Conservation (phyloP, 495 filamentous ascomycete genomes). For the Xylaria grammica region DNA sequence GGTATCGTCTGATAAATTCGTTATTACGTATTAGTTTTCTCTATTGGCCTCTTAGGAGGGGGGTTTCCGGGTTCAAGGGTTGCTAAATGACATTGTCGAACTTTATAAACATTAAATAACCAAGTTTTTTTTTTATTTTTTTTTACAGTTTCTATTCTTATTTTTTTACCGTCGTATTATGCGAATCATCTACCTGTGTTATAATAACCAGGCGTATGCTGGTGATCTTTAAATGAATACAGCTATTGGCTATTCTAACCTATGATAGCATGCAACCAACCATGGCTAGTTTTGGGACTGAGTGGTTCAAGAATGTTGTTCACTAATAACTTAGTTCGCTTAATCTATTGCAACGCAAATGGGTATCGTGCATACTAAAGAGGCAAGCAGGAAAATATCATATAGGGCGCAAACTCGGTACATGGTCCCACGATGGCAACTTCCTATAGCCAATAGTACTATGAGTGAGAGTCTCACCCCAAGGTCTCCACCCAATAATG, state of each 20-base stretch:
- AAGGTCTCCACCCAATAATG: not conserved
- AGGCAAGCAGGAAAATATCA: conserved; percentile 1
- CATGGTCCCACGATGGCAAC: no score
- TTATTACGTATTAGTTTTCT: not conserved
- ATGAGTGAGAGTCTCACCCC: not conserved
- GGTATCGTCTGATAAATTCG: not conserved
- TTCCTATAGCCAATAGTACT: not conserved
- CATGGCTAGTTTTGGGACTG: not conserved
- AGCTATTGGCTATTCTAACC: not conserved
- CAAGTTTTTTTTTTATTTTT: no score
- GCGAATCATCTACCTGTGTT: no score
- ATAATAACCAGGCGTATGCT: not conserved
- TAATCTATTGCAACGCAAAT: not conserved
- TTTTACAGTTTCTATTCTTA: no score
- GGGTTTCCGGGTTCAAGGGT: no score
- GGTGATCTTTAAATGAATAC: not conserved
- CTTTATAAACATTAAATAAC: not conserved
- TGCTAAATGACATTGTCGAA: not conserved
- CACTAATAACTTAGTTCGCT: not conserved
- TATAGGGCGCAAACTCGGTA: not conserved
- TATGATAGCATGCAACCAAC: not conserved
- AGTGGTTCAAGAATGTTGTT: not conserved
- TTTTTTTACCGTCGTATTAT: not conserved
- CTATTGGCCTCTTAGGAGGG: not conserved
- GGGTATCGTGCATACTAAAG: not conserved